Conservation (phyloP, 169 alveolate species). For the Plasmodium reichenowi region DNA sequence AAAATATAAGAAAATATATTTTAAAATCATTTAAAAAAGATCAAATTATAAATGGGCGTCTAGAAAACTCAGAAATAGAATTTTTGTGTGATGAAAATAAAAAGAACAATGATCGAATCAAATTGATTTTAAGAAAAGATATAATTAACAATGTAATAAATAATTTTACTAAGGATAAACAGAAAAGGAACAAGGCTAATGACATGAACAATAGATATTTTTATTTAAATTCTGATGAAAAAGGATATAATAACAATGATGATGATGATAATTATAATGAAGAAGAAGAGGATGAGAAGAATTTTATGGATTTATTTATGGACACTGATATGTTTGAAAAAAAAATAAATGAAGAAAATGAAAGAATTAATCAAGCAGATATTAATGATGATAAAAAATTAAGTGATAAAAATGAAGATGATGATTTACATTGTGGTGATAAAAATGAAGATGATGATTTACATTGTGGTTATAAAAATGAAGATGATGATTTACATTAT, state of each 20-base stretch:
- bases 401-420: not conserved
- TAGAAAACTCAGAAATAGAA: slow-evolving; percentile 6
- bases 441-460: not conserved
- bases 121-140: slow-evolving; percentile 55
- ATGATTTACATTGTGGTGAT: not conserved
- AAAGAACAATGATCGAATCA: not conserved
- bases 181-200: slow-evolving; percentile 13
- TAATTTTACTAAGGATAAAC: slow-evolving; percentile 27
- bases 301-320: slow-evolving; percentile 21
- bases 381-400: not conserved
- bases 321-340: not conserved
- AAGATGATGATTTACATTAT: not conserved
- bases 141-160: slow-evolving; percentile 18
- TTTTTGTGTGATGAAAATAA: slow-evolving; percentile 3
- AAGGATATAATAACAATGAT: not conserved
- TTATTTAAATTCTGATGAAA: no score
- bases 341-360: not conserved
- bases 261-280: slow-evolving; percentile 10
- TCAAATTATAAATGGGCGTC: slow-evolving; percentile 9
- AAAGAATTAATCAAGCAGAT: not conserved
- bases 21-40: slow-evolving; percentile 58
- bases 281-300: not conserved
- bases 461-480: not conserved
- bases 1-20: slow-evolving; percentile 34
- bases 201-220: slow-evolving; percentile 51